Percentiles rank a stretch among this genome's conserved stretches.
phyloP scores from a whole-genome alignment of 805 yeast species.

The Cyberlindnera amylophila region DNA sequence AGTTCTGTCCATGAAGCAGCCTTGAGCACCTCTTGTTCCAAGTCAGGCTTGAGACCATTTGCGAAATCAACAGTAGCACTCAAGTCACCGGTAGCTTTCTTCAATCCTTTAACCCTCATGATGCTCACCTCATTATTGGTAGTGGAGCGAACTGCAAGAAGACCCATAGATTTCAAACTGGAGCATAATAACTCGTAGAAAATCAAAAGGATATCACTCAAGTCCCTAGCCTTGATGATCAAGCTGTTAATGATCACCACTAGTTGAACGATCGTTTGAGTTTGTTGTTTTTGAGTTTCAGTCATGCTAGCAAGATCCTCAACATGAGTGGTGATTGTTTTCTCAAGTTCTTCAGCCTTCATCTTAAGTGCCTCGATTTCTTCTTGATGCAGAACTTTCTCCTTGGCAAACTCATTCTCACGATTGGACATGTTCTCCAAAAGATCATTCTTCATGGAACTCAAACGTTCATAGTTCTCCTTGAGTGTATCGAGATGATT shows the following conservation, averaged over 20 bases:
- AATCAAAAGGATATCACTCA: slow-evolving; percentile 36
- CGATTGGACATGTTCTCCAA: slow-evolving; percentile 64
- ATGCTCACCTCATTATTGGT: slow-evolving; percentile 35
- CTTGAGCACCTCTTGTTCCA: slow-evolving; percentile 34
- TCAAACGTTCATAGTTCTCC: slow-evolving; percentile 27
- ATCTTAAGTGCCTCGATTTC: slow-evolving; percentile 46
- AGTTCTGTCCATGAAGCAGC: slow-evolving; percentile 47
- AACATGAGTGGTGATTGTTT: slow-evolving; percentile 32
- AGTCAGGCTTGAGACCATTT: slow-evolving; percentile 36
- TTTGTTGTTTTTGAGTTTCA: slow-evolving; percentile 8
- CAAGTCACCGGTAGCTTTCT: slow-evolving; percentile 39
- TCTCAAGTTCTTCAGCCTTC: slow-evolving; percentile 49
- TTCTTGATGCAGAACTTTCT: slow-evolving; percentile 44
- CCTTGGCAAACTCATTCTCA: slow-evolving; percentile 55
- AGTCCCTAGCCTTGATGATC: slow-evolving; percentile 36
- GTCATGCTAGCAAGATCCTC: slow-evolving; percentile 1
- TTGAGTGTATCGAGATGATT: slow-evolving; percentile 12
- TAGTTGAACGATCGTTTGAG: slow-evolving; percentile 29
- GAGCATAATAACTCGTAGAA: slow-evolving; percentile 20
- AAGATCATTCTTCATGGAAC: slow-evolving; percentile 54
- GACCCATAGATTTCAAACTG: slow-evolving; percentile 49
- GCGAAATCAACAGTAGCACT: slow-evolving; percentile 35
- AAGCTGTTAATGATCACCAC: slow-evolving; percentile 31
- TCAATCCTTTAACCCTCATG: slow-evolving; percentile 76
- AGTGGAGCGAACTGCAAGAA: slow-evolving; percentile 50